These are phyloP conservation scores for Wickerhamiella cacticola DNA, from an alignment of 805 yeast species.

Conservation along the genomic window DNA sequence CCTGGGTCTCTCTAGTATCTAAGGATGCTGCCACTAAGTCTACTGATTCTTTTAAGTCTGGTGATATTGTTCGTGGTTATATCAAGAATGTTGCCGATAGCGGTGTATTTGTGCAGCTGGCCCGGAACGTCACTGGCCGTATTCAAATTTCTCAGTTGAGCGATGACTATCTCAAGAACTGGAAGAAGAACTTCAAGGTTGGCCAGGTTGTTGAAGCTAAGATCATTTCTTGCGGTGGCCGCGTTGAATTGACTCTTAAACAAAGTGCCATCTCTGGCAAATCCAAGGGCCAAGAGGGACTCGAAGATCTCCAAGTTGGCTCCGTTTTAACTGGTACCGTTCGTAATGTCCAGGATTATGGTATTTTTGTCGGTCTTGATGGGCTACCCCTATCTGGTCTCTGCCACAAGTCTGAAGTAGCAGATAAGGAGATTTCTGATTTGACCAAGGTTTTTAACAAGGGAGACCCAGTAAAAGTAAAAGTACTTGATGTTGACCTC, in stretches of 20 bases:
- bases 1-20: conserved; percentile 10
- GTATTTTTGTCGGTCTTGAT: conserved; percentile 76
- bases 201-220: conserved; percentile 69
- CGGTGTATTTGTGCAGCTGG: conserved; percentile 58
- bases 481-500: conserved; percentile 49
- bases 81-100: conserved; percentile 68
- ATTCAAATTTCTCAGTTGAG: conserved; percentile 72
- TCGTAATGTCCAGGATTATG: conserved; percentile 68
- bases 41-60: conserved; percentile 39
- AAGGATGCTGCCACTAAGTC: conserved; percentile 18
- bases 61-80: conserved; percentile 71
- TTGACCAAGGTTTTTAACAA: conserved; percentile 58
- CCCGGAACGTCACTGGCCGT: conserved; percentile 59
- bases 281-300: conserved; percentile 29
- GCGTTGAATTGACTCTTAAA: conserved; percentile 66
- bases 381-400: conserved; percentile 73
- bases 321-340: conserved; percentile 68
- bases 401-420: conserved; percentile 74
- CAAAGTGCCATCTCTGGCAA: conserved; percentile 70
- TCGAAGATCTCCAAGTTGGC: conserved; percentile 55
- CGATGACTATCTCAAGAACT: conserved; percentile 69
- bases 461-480: conserved; percentile 86
- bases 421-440: conserved; percentile 47
- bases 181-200: conserved; percentile 65
- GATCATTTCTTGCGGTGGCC: conserved; percentile 51